phyloP scores from a whole-genome alignment of 208 protist species.

The Strigomonas galati region DNA sequence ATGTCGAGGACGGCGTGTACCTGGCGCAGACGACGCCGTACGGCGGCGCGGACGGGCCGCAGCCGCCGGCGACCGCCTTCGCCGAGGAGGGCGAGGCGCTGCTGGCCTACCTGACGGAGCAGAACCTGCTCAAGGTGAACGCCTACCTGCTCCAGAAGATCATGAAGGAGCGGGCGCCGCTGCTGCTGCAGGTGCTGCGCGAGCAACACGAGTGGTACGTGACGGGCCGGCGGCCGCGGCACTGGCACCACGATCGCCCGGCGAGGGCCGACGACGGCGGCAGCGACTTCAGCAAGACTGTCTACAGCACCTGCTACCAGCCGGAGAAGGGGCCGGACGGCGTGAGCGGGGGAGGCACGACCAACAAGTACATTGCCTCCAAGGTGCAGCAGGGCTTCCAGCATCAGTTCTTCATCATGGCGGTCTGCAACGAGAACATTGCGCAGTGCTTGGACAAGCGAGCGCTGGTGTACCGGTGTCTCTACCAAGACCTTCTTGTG shows the following conservation, averaged over 20 bases:
- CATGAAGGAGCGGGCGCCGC: slow-evolving; percentile 20
- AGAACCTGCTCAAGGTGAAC: slow-evolving; percentile 15
- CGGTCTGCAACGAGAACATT: slow-evolving; percentile 22
- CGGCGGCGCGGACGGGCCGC: not conserved
- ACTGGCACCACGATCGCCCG: not conserved
- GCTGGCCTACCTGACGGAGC: slow-evolving; percentile 15
- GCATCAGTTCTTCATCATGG: slow-evolving; percentile 26
- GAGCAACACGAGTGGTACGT: slow-evolving; percentile 20
- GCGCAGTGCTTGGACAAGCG: slow-evolving; percentile 15
- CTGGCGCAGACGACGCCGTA: slow-evolving; percentile 11
- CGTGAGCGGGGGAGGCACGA: not conserved
- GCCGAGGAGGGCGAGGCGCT: slow-evolving; percentile 13
- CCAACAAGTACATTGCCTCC: slow-evolving; percentile 17
- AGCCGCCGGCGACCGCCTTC: not conserved
- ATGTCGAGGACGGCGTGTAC: slow-evolving; percentile 19
- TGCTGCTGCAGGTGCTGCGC: slow-evolving; percentile 13
- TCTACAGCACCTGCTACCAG: slow-evolving; percentile 1
- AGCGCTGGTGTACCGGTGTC: not conserved
- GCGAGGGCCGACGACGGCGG: not conserved
- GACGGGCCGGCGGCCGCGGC: slow-evolving; percentile 17
- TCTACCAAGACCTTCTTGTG: not conserved
- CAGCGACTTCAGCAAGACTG: not conserved
- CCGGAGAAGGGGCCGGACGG: too few species aligned
- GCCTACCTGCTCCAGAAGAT: slow-evolving; percentile 20
- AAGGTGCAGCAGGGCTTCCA: slow-evolving; percentile 19